These are phyloP conservation scores for Omphalea diandra DNA, from an alignment of 441 rosid genomes.

Conservation along the genomic window DNA sequence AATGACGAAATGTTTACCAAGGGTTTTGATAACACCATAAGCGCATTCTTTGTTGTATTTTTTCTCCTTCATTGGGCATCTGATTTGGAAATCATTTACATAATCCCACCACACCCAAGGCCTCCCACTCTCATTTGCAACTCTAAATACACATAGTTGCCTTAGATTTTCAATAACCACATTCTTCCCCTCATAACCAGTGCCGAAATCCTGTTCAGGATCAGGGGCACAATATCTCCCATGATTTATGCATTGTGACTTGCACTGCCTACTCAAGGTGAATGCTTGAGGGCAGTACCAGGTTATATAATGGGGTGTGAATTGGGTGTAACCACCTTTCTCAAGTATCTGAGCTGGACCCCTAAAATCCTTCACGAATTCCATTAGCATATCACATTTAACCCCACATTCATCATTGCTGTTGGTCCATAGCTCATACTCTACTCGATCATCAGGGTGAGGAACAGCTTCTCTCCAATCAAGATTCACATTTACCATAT, in stretches of 20 bases:
- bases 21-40: constrained; percentile 63
- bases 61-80: constrained; percentile 98
- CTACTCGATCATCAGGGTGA: constrained; percentile 97
- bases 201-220: constrained; percentile 93
- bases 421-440: constrained; percentile 91
- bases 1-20: constrained; percentile 44
- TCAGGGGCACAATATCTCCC: constrained; percentile 99
- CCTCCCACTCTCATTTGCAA: constrained; percentile 71
- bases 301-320: constrained; percentile 92
- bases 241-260: constrained; percentile 95
- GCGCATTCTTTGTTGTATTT: constrained; percentile 86
- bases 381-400: constrained; percentile 94
- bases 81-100: constrained; percentile 91
- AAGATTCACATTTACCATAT: constrained; percentile 95
- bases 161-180: constrained; percentile 90
- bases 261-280: constrained; percentile 88
- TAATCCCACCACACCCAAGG: constrained; percentile 99
- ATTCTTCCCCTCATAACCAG: constrained; percentile 91
- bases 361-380: constrained; percentile 77
- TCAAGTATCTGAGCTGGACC: constrained; percentile 92
- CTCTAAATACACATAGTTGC: constrained; percentile 83
- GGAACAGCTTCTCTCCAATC: constrained; percentile 99
- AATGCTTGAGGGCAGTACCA: constrained; percentile 97
- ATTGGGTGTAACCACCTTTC: constrained; percentile 90
- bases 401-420: constrained; percentile 96